phyloP scores from a whole-genome alignment of 2,329 filamentous ascomycete genomes.

The Aureobasidium sp. region DNA sequence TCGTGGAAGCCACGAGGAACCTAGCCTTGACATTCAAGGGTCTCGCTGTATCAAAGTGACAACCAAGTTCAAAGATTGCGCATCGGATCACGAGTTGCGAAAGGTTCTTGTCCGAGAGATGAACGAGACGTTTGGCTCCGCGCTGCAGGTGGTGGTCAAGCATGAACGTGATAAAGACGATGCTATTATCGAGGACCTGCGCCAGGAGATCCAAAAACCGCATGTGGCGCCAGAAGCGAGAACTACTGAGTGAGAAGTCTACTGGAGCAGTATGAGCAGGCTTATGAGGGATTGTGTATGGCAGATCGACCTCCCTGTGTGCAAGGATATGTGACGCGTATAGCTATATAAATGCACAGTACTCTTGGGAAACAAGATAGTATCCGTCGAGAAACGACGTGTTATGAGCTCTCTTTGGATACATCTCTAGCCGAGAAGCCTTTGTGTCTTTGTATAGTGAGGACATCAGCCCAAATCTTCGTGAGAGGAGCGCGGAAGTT shows the following conservation, averaged over 20 bases:
- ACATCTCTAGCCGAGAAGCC: no score
- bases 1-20: conserved; percentile 13
- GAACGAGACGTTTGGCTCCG: conserved; percentile 11
- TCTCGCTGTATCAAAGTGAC: conserved; percentile 18
- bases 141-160: conserved; percentile 19
- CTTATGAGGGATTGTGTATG: not conserved
- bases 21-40: conserved; percentile 19
- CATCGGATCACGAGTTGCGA: conserved; percentile 15
- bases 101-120: conserved; percentile 16
- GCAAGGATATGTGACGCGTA: no score
- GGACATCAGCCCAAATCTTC: no score
- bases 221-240: not conserved
- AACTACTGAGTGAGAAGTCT: not conserved
- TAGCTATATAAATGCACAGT: no score
- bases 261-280: not conserved
- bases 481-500: no score
- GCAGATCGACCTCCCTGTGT: no score
- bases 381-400: no score
- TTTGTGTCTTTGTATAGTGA: no score
- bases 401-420: no score
- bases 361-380: no score
- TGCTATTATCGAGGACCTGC: conserved; percentile 14
- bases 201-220: conserved; percentile 13
- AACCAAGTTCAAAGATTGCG: conserved; percentile 16
- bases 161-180: conserved; percentile 18